Percentiles rank a stretch among this genome's conserved stretches.
Conservation (phyloP, 2,329 filamentous ascomycete genomes). For the Dothistroma septosporum region DNA sequence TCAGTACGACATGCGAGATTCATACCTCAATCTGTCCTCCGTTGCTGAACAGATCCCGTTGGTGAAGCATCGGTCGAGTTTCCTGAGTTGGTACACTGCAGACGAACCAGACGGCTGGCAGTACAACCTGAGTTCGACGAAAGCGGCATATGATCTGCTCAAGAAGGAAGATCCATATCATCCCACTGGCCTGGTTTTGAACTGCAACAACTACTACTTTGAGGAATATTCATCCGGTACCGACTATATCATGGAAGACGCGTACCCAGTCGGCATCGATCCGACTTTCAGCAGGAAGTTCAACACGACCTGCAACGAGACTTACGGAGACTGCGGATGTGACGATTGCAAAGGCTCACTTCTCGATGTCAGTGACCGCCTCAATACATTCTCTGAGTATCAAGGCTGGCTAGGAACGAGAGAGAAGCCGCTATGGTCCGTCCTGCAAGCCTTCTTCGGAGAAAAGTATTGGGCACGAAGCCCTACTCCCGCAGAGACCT, state of each 20-base stretch:
- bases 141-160: conserved; percentile 44
- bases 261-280: conserved; percentile 58
- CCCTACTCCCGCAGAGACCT: conserved; percentile 45
- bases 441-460: conserved; percentile 49
- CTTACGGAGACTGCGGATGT: conserved; percentile 61
- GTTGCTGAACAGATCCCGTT: conserved; percentile 38
- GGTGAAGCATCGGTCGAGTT: conserved; percentile 34
- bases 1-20: conserved; percentile 47
- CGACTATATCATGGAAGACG: conserved; percentile 58
- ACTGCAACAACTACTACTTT: conserved; percentile 61
- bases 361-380: conserved; percentile 48
- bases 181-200: conserved; percentile 56
- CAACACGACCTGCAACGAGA: conserved; percentile 55
- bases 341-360: conserved; percentile 56
- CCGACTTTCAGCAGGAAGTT: conserved; percentile 51
- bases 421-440: conserved; percentile 48
- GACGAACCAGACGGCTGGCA: conserved; percentile 57
- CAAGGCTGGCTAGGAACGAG: conserved; percentile 38
- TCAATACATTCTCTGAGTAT: conserved; percentile 42
- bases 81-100: conserved; percentile 49
- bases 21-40: conserved; percentile 38
- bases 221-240: conserved; percentile 51
- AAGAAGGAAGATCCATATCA: conserved; percentile 57
- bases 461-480: conserved; percentile 47
- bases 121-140: conserved; percentile 50